Percentiles rank a stretch among this genome's conserved stretches.
These are phyloP conservation scores for Butyriboletus loyo DNA, from an alignment of 768 basidiomycete genomes.

Conservation along the genomic window DNA sequence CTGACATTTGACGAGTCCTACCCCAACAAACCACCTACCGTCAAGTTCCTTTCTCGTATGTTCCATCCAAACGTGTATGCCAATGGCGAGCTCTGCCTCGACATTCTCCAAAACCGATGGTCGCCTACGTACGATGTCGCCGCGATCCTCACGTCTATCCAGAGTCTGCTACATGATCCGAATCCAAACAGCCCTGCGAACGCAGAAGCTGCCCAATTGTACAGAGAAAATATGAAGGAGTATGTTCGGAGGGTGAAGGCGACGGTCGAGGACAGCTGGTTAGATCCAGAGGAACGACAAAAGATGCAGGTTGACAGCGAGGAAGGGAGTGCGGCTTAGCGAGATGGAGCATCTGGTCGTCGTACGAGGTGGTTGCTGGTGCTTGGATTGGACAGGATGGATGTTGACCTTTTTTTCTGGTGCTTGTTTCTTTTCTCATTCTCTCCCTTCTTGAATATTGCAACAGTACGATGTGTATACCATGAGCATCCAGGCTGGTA, in stretches of 20 bases:
- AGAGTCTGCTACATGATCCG: constrained; percentile 93
- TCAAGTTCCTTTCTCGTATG: constrained; percentile 96
- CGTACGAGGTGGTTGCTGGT: not conserved
- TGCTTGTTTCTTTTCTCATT: constrained; percentile 1
- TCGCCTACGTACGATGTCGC: constrained; percentile 98
- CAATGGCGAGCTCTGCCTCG: constrained; percentile 96
- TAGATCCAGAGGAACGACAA: constrained; percentile 71
- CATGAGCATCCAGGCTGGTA: not conserved
- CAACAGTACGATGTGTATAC: not conserved
- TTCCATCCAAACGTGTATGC: constrained; percentile 99
- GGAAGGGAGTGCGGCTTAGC: constrained; percentile 8
- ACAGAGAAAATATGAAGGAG: constrained; percentile 98
- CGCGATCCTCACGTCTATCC: constrained; percentile 95
- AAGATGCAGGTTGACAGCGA: constrained; percentile 46
- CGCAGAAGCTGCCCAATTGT: constrained; percentile 95
- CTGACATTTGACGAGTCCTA: constrained; percentile 97
- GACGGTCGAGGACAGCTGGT: constrained; percentile 94
- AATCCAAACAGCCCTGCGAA: constrained; percentile 99
- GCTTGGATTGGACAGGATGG: constrained; percentile 4
- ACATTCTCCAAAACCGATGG: constrained; percentile 99
- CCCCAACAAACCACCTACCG: constrained; percentile 96
- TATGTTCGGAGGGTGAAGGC: constrained; percentile 90
- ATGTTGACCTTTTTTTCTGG: not conserved
- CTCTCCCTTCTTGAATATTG: not conserved
- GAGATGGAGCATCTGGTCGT: too few relatives aligned